phyloP scores from a whole-genome alignment of 495 filamentous ascomycete species.

The Penicillium pulvis region DNA sequence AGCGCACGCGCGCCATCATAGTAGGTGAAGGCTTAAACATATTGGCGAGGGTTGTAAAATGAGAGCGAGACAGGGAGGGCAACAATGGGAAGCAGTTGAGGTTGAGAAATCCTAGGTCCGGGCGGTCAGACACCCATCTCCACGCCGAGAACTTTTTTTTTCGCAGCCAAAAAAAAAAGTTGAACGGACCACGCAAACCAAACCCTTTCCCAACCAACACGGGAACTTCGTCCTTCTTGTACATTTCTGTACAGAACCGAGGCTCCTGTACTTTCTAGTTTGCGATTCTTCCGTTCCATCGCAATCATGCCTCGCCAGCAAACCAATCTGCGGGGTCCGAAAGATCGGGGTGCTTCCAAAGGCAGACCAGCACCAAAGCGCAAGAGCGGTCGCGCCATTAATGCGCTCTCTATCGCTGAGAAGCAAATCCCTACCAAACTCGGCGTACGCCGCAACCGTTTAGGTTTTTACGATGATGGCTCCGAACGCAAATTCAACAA shows the following conservation, averaged over 20 bases:
- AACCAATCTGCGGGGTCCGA: conserved; percentile 48
- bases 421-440: conserved; percentile 53
- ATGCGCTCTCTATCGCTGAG: conserved; percentile 85
- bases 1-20: conserved; percentile 66
- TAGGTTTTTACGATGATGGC: conserved; percentile 58
- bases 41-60: conserved; percentile 14
- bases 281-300: conserved; percentile 12
- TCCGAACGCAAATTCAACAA: conserved; percentile 46
- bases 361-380: conserved; percentile 40
- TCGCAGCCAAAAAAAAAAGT: conserved; percentile 39
- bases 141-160: conserved; percentile 49
- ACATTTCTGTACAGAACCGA: conserved; percentile 10
- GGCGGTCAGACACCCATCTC: conserved; percentile 37
- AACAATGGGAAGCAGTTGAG: conserved; percentile 1
- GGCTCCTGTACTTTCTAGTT: conserved; percentile 8
- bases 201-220: neutral
- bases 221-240: conserved; percentile 7
- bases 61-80: neutral
- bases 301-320: conserved; percentile 68
- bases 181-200: conserved; percentile 22
- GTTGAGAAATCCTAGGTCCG: conserved; percentile 21
- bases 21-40: conserved; percentile 71
- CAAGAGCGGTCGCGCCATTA: conserved; percentile 62
- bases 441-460: conserved; percentile 56
- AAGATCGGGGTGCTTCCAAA: conserved; percentile 51